A percentile compares a stretch with the other conserved stretches of the same genome.
These are phyloP conservation scores for Durusdinium trenchii DNA, from an alignment of 73 alveolate species.

Conservation along the genomic window DNA sequence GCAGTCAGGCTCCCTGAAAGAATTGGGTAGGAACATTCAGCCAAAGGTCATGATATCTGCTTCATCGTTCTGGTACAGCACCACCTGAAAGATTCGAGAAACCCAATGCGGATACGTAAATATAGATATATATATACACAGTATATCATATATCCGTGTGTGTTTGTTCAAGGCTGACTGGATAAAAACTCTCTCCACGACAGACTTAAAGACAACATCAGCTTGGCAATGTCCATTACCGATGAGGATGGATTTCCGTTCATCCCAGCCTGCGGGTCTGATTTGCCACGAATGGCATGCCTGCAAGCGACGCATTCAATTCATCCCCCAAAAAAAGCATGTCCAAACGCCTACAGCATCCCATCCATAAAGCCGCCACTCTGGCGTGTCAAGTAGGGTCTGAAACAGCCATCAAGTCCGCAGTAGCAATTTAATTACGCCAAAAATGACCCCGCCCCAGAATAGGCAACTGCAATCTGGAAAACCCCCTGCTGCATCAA, in stretches of 20 bases:
- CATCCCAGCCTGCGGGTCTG: slow-evolving; percentile 78
- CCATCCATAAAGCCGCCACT: too few relatives aligned
- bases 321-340: too few relatives aligned
- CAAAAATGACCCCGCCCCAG: too few relatives aligned
- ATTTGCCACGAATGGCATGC: slow-evolving; percentile 94
- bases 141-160: background rate
- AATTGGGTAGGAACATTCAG: background rate
- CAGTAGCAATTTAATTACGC: too few relatives aligned
- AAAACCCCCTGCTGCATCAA: too few relatives aligned
- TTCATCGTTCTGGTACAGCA: slow-evolving; percentile 92
- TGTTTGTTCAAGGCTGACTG: background rate
- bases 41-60: slow-evolving; percentile 73
- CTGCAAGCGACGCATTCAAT: too few relatives aligned
- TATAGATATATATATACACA: background rate
- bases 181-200: background rate
- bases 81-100: slow-evolving; percentile 33
- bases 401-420: too few relatives aligned
- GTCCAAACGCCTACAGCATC: too few relatives aligned
- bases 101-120: background rate
- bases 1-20: background rate
- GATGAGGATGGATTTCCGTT: too few relatives aligned
- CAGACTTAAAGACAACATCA: background rate
- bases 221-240: too few relatives aligned
- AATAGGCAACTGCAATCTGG: too few relatives aligned
- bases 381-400: too few relatives aligned